Percentiles rank a stretch among this genome's conserved stretches.
Conservation (phyloP, 1,284 basidiomycete species). For the Cystobasidium slooffiae region DNA sequence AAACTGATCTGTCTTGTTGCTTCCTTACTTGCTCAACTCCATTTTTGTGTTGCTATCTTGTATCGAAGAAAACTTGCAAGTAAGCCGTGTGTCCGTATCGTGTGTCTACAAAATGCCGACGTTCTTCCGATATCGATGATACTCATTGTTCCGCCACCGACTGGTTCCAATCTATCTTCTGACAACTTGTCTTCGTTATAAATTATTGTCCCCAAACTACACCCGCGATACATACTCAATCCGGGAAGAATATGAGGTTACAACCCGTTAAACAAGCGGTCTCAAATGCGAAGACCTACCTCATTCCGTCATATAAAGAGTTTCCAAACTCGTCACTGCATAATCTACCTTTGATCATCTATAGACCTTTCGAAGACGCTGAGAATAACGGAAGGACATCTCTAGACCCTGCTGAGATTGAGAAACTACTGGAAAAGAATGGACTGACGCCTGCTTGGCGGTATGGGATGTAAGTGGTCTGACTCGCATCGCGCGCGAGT, state of each 20-base stretch:
- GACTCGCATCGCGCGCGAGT: neutral
- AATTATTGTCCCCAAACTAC: too few species aligned
- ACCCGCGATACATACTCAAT: neutral
- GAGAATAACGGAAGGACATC: neutral
- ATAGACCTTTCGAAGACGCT: conserved; percentile 31
- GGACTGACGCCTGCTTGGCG: conserved; percentile 33
- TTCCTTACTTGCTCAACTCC: too few species aligned
- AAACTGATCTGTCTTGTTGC: too few species aligned
- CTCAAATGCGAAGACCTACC: conserved; percentile 15
- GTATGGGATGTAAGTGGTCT: conserved; percentile 37
- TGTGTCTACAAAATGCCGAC: too few species aligned
- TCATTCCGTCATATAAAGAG: conserved; percentile 25
- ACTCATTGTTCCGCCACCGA: too few species aligned
- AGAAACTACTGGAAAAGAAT: conserved; percentile 18
- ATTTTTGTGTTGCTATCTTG: too few species aligned
- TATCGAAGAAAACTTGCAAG: too few species aligned
- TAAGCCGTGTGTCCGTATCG: too few species aligned
- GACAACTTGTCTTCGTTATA: too few species aligned
- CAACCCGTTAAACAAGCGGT: conserved; percentile 15
- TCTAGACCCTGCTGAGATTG: conserved; percentile 14
- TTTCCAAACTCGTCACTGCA: conserved; percentile 36
- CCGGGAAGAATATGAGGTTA: conserved; percentile 10
- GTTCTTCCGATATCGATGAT: too few species aligned
- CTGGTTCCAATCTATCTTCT: too few species aligned
- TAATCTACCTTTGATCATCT: conserved; percentile 29